Evolutionary conservation across 2,329 filamentous ascomycete genomes (phyloP).

Genomic region (Xylaria multiplex): DNA sequence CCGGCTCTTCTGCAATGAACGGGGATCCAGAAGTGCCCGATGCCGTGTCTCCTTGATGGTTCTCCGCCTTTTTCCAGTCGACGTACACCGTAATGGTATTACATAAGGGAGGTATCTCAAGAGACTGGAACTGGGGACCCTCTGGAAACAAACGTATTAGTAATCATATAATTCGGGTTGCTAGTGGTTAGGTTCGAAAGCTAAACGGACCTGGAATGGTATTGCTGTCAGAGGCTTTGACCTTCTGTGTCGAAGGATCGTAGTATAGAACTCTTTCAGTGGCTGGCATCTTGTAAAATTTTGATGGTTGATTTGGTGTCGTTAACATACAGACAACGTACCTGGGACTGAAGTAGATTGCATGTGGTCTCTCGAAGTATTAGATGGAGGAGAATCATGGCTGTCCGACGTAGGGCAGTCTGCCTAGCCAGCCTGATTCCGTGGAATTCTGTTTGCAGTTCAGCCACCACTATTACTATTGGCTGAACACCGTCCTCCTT

Average conservation of each 20-base stretch:
- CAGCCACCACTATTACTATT: too few relatives aligned
- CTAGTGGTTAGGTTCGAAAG: conserved; percentile 4
- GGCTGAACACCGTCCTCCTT: too few relatives aligned
- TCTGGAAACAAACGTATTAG: conserved; percentile 15
- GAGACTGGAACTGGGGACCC: conserved; percentile 3
- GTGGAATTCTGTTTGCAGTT: too few relatives aligned
- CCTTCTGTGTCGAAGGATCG: conserved; percentile 6
- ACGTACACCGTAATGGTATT: conserved; percentile 10
- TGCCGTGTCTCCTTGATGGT: not conserved
- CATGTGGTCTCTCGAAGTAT: too few relatives aligned
- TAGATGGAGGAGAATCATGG: too few relatives aligned
- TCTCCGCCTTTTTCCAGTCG: not conserved
- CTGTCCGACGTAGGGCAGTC: too few relatives aligned
- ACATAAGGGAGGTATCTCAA: conserved; percentile 14
- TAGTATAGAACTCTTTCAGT: conserved; percentile 12
- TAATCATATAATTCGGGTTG: not conserved
- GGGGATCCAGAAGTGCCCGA: not conserved
- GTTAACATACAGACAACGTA: too few relatives aligned
- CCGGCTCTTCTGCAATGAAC: not conserved
- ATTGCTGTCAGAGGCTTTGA: conserved; percentile 4
- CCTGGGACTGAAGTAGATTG: too few relatives aligned
- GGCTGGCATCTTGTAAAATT: not conserved
- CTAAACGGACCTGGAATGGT: conserved; percentile 10
- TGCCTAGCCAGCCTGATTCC: too few relatives aligned
- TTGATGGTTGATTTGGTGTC: conserved; percentile 4